Evolutionary conservation across 2,329 filamentous ascomycete genomes (phyloP).

Genomic region (Drechmeria coniospora): DNA sequence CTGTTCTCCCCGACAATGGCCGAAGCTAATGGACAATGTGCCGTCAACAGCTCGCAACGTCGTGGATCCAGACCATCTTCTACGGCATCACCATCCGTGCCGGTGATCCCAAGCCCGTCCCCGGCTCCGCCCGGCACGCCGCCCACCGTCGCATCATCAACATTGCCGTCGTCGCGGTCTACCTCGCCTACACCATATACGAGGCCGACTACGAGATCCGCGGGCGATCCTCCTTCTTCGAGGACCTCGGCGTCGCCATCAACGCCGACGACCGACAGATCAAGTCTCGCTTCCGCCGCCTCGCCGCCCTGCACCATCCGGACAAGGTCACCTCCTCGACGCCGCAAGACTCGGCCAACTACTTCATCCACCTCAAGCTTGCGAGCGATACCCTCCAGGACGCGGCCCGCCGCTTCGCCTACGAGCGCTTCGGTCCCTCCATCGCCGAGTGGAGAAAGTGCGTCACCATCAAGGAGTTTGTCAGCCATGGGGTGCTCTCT

Average conservation of each 20-base stretch:
- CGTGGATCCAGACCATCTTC: conserved; percentile 64
- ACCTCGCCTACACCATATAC: conserved; percentile 84
- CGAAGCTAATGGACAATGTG: not conserved
- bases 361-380: conserved; percentile 71
- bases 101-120: conserved; percentile 63
- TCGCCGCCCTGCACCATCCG: conserved; percentile 61
- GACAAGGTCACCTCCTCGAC: too few relatives aligned
- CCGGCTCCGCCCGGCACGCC: conserved; percentile 51
- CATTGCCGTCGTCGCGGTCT: conserved; percentile 64
- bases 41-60: conserved; percentile 51
- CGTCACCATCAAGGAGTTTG: conserved; percentile 56
- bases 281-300: conserved; percentile 69
- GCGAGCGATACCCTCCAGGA: conserved; percentile 74
- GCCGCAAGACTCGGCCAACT: conserved; percentile 19
- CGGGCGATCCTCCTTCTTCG: conserved; percentile 60
- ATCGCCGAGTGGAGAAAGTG: conserved; percentile 51
- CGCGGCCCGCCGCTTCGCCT: conserved; percentile 65
- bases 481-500: conserved; percentile 48
- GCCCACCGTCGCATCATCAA: conserved; percentile 71
- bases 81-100: conserved; percentile 83
- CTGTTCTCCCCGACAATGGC: too few relatives aligned
- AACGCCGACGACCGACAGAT: conserved; percentile 59
- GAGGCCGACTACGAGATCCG: conserved; percentile 76
- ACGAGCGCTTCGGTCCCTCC: conserved; percentile 73
- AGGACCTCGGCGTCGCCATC: conserved; percentile 54